These are phyloP conservation scores for Globisporangium middletonii DNA, from an alignment of 352 stramenopile species.

Conservation along the genomic window DNA sequence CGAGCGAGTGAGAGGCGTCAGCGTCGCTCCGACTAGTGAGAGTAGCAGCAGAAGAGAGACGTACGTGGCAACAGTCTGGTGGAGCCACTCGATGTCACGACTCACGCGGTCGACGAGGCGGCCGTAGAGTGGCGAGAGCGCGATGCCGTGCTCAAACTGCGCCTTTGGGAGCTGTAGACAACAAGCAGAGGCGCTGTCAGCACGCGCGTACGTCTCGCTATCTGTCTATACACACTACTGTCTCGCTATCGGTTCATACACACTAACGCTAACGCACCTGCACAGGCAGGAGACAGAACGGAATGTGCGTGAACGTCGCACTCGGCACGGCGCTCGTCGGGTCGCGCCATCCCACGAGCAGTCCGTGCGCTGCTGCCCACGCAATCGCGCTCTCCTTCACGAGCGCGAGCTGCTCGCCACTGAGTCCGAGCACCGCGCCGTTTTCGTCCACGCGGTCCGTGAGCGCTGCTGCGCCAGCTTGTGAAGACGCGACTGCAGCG, in stretches of 20 bases:
- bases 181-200: not conserved
- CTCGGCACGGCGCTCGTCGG: constrained; percentile 17
- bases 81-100: constrained; percentile 76
- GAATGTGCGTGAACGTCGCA: constrained; percentile 68
- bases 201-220: not conserved
- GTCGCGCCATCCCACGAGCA: constrained; percentile 65
- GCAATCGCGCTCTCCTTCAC: constrained; percentile 71
- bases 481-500: constrained; percentile 24
- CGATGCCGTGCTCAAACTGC: constrained; percentile 62
- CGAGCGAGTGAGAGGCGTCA: not conserved
- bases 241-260: not conserved
- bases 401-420: constrained; percentile 27
- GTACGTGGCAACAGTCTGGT: constrained; percentile 48
- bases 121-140: constrained; percentile 68
- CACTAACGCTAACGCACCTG: constrained; percentile 16
- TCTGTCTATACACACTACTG: not conserved
- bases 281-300: constrained; percentile 66
- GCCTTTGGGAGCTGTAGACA: constrained; percentile 29
- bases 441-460: constrained; percentile 11
- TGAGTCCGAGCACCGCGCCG: constrained; percentile 39
- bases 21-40: not conserved
- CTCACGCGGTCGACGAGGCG: constrained; percentile 76
- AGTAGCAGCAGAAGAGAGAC: not conserved
- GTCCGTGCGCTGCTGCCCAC: constrained; percentile 64
- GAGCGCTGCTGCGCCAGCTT: not conserved